phyloP scores from a whole-genome alignment of 176 grass and related monocot genomes.

The Oropetium thomaeum region DNA sequence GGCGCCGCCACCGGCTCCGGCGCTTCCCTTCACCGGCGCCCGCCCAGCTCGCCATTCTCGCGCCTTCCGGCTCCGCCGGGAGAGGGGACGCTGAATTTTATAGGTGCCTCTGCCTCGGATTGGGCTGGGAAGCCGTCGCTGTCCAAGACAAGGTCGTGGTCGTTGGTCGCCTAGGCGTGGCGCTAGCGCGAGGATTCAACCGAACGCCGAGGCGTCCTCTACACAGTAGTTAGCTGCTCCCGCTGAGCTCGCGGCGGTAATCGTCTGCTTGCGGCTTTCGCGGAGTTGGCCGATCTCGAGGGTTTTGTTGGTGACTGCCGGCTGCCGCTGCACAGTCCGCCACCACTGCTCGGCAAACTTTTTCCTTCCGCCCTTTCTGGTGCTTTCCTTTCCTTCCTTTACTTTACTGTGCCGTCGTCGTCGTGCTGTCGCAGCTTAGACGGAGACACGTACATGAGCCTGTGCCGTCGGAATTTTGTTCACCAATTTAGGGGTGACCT shows the following conservation, averaged over 20 bases:
- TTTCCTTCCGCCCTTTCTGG: background rate
- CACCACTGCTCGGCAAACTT: background rate
- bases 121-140: background rate
- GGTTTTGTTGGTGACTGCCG: background rate
- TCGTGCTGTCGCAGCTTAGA: background rate
- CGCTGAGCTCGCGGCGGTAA: background rate
- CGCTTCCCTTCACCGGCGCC: background rate
- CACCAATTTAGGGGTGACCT: too few species aligned
- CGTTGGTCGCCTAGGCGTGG: background rate
- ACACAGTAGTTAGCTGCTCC: background rate
- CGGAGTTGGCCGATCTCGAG: background rate
- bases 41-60: constrained; percentile 26
- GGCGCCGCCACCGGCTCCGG: background rate
- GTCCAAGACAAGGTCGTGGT: background rate
- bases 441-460: background rate
- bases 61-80: background rate
- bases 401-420: background rate
- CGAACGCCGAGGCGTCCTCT: background rate
- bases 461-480: too few species aligned
- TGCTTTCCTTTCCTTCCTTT: background rate
- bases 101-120: background rate
- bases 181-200: constrained; percentile 27
- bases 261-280: background rate
- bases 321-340: background rate
- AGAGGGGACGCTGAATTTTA: background rate